Evolutionary conservation across 805 yeast genomes (phyloP).

Genomic region (Priceomyces melissophilus): DNA sequence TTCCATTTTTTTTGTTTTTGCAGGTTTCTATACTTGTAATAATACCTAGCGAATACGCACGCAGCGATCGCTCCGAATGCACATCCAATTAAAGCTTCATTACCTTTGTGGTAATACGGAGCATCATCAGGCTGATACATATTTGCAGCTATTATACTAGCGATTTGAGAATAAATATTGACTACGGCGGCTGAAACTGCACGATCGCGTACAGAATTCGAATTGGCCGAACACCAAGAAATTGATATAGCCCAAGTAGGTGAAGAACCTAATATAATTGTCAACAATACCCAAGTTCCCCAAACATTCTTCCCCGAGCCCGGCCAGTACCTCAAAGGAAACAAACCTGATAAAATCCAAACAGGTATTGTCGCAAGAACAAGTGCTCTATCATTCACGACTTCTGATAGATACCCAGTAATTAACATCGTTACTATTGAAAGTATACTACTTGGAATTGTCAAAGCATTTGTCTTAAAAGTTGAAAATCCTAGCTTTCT

Average conservation of each 20-base stretch:
- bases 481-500: constrained; percentile 50
- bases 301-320: constrained; percentile 37
- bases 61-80: constrained; percentile 28
- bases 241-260: constrained; percentile 55
- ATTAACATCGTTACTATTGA: constrained; percentile 20
- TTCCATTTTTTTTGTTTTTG: constrained; percentile 50
- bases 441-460: constrained; percentile 46
- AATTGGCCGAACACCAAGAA: constrained; percentile 59
- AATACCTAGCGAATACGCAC: constrained; percentile 27
- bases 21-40: constrained; percentile 41
- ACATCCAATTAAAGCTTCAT: constrained; percentile 37
- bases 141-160: constrained; percentile 50
- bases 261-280: constrained; percentile 42
- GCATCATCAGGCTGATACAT: constrained; percentile 55
- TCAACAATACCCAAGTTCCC: constrained; percentile 41
- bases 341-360: constrained; percentile 14
- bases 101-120: constrained; percentile 62
- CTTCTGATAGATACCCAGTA: constrained; percentile 21
- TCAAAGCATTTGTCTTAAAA: constrained; percentile 47
- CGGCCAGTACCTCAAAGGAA: constrained; percentile 37
- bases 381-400: constrained; percentile 18
- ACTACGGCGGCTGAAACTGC: constrained; percentile 64
- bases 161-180: constrained; percentile 63
- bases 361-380: constrained; percentile 16
- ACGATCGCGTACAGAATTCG: constrained; percentile 60